Conservation (phyloP, 2,329 filamentous ascomycete genomes). For the Daldinia eschscholtzii region DNA sequence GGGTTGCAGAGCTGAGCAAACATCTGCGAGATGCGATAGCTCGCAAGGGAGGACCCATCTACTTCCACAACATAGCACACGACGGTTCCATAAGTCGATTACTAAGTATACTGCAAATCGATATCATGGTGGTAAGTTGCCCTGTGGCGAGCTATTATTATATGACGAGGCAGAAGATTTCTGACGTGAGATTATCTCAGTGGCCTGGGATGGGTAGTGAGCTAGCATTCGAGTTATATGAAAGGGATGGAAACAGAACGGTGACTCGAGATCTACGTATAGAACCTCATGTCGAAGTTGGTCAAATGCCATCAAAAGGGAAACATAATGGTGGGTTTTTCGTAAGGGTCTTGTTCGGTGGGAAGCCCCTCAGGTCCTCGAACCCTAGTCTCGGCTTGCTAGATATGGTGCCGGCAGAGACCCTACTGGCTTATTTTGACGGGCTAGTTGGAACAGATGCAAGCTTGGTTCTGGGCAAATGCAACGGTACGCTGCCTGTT, state of each 20-base stretch:
- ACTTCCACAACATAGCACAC: conserved; percentile 84
- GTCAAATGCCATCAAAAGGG: conserved; percentile 7
- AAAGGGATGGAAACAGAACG: conserved; percentile 23
- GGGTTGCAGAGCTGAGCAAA: conserved; percentile 76
- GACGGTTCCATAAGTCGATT: conserved; percentile 79
- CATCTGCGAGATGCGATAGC: conserved; percentile 70
- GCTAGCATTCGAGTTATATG: conserved; percentile 81
- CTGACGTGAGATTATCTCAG: conserved; percentile 17
- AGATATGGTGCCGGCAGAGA: conserved; percentile 77
- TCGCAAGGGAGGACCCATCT: conserved; percentile 59
- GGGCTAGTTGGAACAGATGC: conserved; percentile 71
- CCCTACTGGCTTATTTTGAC: conserved; percentile 77
- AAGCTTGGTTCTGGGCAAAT: conserved; percentile 57
- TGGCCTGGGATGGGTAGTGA: conserved; percentile 89
- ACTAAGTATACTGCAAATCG: conserved; percentile 77
- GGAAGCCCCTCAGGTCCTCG: conserved; percentile 74
- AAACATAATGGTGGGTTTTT: conserved; percentile 57
- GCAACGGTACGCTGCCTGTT: conserved; percentile 45
- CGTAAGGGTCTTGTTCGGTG: conserved; percentile 78
- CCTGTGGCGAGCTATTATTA: neutral
- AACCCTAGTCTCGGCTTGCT: conserved; percentile 75
- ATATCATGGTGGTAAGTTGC: conserved; percentile 71
- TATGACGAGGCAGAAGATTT: neutral
- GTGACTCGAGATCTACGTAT: neutral
- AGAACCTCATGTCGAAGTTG: conserved; percentile 16